These are phyloP conservation scores for Populus simonii DNA, from an alignment of 345 rosid genomes.

Conservation along the genomic window DNA sequence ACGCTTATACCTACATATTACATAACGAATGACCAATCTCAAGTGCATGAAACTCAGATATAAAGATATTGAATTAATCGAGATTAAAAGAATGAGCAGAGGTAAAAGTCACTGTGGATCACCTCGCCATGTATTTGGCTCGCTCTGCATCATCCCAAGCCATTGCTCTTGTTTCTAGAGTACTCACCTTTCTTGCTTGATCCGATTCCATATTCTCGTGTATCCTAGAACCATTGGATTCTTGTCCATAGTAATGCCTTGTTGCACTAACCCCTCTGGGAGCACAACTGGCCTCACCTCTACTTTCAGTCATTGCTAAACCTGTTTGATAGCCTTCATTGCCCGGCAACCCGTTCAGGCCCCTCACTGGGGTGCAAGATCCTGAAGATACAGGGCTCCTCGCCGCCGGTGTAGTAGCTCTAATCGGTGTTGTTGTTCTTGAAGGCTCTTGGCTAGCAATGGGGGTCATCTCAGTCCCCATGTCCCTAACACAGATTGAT, in stretches of 20 bases:
- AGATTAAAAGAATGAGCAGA: not conserved
- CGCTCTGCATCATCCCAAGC: constrained; percentile 98
- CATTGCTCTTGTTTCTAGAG: constrained; percentile 65
- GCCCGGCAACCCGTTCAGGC: constrained; percentile 30
- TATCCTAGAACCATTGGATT: constrained; percentile 11
- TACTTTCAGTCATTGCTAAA: constrained; percentile 13
- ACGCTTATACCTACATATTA: constrained; percentile 63
- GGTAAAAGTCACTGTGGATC: constrained; percentile 2
- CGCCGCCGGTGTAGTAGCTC: constrained; percentile 70
- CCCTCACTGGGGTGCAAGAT: constrained; percentile 68
- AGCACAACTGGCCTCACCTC: constrained; percentile 21
- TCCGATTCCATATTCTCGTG: constrained; percentile 23
- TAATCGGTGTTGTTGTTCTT: constrained; percentile 73
- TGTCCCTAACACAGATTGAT: constrained; percentile 81
- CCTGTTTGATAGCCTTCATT: constrained; percentile 26
- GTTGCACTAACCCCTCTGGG: constrained; percentile 11
- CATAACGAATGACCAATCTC: not conserved
- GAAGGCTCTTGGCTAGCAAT: constrained; percentile 92
- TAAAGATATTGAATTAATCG: not conserved
- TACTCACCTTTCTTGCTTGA: constrained; percentile 40
- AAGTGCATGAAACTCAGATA: constrained; percentile 3
- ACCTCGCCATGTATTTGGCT: constrained; percentile 90
- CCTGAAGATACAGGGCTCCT: constrained; percentile 81
- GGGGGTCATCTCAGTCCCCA: constrained; percentile 99
- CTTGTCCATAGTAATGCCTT: constrained; percentile 17